Evolutionary conservation across 2,329 filamentous ascomycete genomes (phyloP), one percentile per base, ranked within the genome.

Genomic region (Exophiala sp.): DNA sequence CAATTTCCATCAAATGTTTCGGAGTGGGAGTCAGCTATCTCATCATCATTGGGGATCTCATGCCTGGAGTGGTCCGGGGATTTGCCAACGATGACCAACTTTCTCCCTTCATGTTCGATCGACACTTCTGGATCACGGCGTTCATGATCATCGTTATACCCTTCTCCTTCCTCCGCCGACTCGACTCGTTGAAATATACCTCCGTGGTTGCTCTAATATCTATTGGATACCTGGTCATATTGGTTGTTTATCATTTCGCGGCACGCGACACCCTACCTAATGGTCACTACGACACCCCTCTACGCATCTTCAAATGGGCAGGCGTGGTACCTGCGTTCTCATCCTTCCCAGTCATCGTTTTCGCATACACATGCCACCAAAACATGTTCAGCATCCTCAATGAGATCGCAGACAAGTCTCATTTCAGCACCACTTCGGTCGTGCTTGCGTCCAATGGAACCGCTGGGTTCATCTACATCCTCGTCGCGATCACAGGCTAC

Each of bases 381-480:
- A 99, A 99, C 69, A 99, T 99, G 94, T 99, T 99, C 70, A 96
- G 92, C 9, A 95, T 99, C 62, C 75, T 99, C 41, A 99, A 99
- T 66, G 94, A 99, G 72, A 90, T 99, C 62, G 80, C 83, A 54
- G 86, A 96, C 68, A 90, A 91, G 71, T 88, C 88, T 2, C 89
- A 89, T 16, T 80, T 78, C 65, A 87, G 87, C 58, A 87, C 92
- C 6, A 86, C 90, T 0, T 81, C 82, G 12, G 91, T 99, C 7
- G 85, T 97, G 10, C 77, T 80, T 18, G 81, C 87, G 3, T 95
- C 91, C 64, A 96, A 96, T 63, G 94, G 94, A 16, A 87, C 87
- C 29, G 89, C 92, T n/a, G 89, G 89, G 10, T 80, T 78, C 14
- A 86, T 96, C 18, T 99, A 99, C 68, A 81, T 95, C 33, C 78